Percentiles rank a stretch among this genome's conserved stretches.
phyloP scores from a whole-genome alignment of 73 alveolate species.

The Paramecium primaurelia region DNA sequence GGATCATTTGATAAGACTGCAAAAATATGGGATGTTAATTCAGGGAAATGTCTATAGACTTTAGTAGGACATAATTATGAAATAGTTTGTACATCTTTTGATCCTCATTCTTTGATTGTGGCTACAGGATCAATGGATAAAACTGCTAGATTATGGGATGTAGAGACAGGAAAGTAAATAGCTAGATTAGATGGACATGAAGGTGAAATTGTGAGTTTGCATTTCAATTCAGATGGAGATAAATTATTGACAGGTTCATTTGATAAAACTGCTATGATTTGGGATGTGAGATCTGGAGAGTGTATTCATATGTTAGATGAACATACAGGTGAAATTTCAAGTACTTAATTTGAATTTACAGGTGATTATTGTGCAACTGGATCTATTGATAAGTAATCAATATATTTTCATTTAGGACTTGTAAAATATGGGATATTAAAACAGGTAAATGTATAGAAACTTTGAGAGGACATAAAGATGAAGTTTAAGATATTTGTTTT shows the following conservation, averaged over 20 bases:
- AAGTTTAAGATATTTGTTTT: conserved; percentile 65
- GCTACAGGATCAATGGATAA: conserved; percentile 98
- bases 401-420: conserved; percentile 64
- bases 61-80: conserved; percentile 98
- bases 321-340: conserved; percentile 95
- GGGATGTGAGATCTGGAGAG: conserved; percentile 99
- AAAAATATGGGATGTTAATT: conserved; percentile 98
- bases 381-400: conserved; percentile 81
- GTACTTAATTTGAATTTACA: conserved; percentile 96
- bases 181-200: conserved; percentile 90
- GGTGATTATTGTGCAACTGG: conserved; percentile 97
- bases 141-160: conserved; percentile 96
- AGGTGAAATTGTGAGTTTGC: conserved; percentile 97
- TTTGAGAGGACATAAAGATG: conserved; percentile 97
- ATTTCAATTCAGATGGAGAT: conserved; percentile 99
- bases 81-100: conserved; percentile 98
- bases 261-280: conserved; percentile 98
- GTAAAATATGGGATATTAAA: conserved; percentile 98
- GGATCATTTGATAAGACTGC: conserved; percentile 99
- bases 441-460: conserved; percentile 97
- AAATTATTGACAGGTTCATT: conserved; percentile 97
- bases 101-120: conserved; percentile 91
- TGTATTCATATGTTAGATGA: conserved; percentile 95
- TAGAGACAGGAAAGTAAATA: conserved; percentile 92
- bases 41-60: conserved; percentile 96